A percentile compares a stretch with the other conserved stretches of the same genome.
These are phyloP conservation scores for Tuber melanosporum DNA, from an alignment of 495 filamentous ascomycete genomes.

Conservation along the genomic window DNA sequence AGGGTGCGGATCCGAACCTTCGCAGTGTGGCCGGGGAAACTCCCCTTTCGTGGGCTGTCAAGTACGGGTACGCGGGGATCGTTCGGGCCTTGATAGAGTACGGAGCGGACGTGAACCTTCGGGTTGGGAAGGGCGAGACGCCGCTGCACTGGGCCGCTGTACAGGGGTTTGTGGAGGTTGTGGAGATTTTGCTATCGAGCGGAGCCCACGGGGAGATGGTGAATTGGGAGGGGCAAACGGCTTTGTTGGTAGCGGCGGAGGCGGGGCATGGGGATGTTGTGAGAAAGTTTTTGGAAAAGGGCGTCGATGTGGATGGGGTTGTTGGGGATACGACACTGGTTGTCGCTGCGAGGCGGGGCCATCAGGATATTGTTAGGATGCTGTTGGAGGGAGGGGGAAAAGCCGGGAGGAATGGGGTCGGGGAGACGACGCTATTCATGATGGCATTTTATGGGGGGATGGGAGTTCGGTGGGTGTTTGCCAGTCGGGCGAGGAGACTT, in stretches of 20 bases:
- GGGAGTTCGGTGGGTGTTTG: not conserved
- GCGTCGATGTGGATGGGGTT: conserved; percentile 16
- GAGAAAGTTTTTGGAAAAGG: conserved; percentile 11
- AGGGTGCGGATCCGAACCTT: not conserved
- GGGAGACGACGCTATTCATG: not conserved
- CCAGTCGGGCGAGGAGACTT: not conserved
- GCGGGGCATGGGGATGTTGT: conserved; percentile 30
- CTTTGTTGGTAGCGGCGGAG: conserved; percentile 20
- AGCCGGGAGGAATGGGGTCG: not conserved
- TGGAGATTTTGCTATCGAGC: conserved; percentile 28
- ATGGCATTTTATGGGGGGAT: not conserved
- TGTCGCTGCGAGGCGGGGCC: conserved; percentile 21
- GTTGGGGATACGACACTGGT: conserved; percentile 24
- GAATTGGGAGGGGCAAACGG: conserved; percentile 22
- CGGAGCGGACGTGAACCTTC: conserved; percentile 26
- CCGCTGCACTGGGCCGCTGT: conserved; percentile 36
- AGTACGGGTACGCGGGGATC: not conserved
- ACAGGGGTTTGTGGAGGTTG: conserved; percentile 26
- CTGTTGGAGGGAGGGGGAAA: conserved; percentile 22
- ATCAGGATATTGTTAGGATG: conserved; percentile 27
- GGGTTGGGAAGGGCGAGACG: conserved; percentile 24
- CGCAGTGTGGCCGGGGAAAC: not conserved
- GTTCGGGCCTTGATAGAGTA: conserved; percentile 8
- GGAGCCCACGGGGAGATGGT: conserved; percentile 22
- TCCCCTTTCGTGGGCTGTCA: not conserved